A percentile compares a stretch with the other conserved stretches of the same genome.
Evolutionary conservation across 2,329 filamentous ascomycete species (phyloP).

Genomic region (Claviceps sp.): DNA sequence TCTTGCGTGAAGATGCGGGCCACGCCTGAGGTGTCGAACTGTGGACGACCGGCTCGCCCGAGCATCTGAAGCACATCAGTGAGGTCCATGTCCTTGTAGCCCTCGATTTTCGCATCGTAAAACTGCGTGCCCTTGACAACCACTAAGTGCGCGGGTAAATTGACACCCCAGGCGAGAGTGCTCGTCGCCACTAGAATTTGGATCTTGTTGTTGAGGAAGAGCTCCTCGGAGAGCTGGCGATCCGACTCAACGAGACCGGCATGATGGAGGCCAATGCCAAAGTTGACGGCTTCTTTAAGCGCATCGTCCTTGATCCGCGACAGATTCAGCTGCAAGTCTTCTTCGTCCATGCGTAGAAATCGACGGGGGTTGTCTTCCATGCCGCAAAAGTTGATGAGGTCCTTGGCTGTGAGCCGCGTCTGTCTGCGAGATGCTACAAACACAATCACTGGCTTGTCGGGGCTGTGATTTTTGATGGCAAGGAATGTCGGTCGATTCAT

Average conservation of each 20-base stretch:
- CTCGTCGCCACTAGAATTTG: constrained; percentile 93
- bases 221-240: constrained; percentile 78
- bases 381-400: constrained; percentile 92
- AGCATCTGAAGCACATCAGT: constrained; percentile 98
- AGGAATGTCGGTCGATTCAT: constrained; percentile 98
- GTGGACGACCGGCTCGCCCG: constrained; percentile 83
- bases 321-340: constrained; percentile 82
- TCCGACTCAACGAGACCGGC: constrained; percentile 93
- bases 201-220: constrained; percentile 96
- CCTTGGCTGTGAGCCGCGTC: constrained; percentile 87
- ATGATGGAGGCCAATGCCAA: constrained; percentile 94
- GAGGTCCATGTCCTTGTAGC: constrained; percentile 96
- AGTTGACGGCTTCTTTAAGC: constrained; percentile 84
- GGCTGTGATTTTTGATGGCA: constrained; percentile 91
- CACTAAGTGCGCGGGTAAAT: constrained; percentile 89
- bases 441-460: constrained; percentile 93
- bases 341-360: constrained; percentile 89
- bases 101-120: constrained; percentile 95
- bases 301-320: constrained; percentile 84
- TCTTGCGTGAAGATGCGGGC: constrained; percentile 97
- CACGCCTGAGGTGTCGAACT: constrained; percentile 92
- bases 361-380: constrained; percentile 96
- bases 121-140: constrained; percentile 97
- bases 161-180: constrained; percentile 96
- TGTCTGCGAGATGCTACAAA: constrained; percentile 94